A percentile compares a stretch with the other conserved stretches of the same genome.
These are phyloP conservation scores for Sugiyamaella castrensis DNA, from an alignment of 1,139 yeast species.

Conservation along the genomic window DNA sequence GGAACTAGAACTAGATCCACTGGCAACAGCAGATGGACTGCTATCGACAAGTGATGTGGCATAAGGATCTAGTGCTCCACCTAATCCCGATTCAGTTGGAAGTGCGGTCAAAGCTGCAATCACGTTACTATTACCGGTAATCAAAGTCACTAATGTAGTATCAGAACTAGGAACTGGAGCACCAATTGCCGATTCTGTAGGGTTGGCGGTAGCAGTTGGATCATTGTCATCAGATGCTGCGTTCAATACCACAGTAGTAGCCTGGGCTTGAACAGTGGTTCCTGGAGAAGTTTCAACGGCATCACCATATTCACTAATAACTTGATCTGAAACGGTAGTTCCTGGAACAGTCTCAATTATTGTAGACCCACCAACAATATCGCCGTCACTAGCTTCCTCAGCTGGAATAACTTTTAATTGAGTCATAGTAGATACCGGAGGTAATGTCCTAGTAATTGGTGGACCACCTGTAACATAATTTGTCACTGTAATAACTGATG, in stretches of 20 bases:
- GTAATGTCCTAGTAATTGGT: slow-evolving; percentile 9
- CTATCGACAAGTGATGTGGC: not conserved
- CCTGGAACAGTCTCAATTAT: slow-evolving; percentile 19
- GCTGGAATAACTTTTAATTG: slow-evolving; percentile 15
- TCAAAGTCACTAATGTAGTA: slow-evolving; percentile 10
- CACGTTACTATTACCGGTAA: slow-evolving; percentile 9
- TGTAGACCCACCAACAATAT: slow-evolving; percentile 11
- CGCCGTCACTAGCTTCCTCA: slow-evolving; percentile 9
- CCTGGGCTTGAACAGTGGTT: slow-evolving; percentile 1
- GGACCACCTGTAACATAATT: slow-evolving; percentile 2
- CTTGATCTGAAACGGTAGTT: not conserved
- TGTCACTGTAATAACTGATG: slow-evolving; percentile 18
- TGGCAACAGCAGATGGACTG: not conserved
- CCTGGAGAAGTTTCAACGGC: not conserved
- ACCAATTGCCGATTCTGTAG: slow-evolving; percentile 9
- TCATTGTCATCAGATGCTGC: not conserved
- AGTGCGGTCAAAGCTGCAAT: slow-evolving; percentile 10
- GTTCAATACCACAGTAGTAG: not conserved
- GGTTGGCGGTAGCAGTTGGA: not conserved
- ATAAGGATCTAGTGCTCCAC: not conserved
- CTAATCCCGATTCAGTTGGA: not conserved
- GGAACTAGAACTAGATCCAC: not conserved
- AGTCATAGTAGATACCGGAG: slow-evolving; percentile 18
- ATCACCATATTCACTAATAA: not conserved
- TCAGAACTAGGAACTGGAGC: slow-evolving; percentile 12